A percentile compares a stretch with the other conserved stretches of the same genome.
Conservation (phyloP, 768 basidiomycete species). For the Tulasnella sp. region DNA sequence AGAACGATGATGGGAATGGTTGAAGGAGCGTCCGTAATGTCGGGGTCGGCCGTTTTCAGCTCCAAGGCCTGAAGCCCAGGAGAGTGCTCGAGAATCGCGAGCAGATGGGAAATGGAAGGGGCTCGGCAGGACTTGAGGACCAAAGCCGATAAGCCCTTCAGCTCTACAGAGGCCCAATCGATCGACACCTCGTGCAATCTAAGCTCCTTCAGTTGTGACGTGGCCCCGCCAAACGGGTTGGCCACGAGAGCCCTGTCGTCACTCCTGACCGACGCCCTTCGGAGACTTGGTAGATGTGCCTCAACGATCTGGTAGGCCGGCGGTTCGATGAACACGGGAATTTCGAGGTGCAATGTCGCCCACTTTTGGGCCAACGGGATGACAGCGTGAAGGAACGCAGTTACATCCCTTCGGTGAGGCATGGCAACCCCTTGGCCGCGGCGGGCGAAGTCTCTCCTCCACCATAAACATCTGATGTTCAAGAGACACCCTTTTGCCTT, state of each 20-base stretch:
- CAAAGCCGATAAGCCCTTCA: background rate
- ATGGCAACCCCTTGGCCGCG: too few relatives aligned
- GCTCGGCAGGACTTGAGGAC: background rate
- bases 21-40: background rate
- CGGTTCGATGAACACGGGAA: background rate
- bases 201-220: background rate
- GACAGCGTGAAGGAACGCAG: background rate
- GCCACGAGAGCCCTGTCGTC: background rate
- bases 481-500: too few relatives aligned
- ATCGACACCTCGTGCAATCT: background rate
- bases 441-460: too few relatives aligned
- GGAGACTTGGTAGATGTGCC: background rate
- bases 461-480: too few relatives aligned
- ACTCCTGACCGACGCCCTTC: background rate
- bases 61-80: background rate
- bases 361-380: background rate
- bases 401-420: background rate
- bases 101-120: background rate
- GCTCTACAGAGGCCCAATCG: background rate
- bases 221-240: background rate
- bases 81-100: background rate
- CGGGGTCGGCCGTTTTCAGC: background rate
- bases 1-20: background rate
- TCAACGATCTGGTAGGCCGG: background rate
- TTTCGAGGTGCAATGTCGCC: background rate